Conservation (phyloP, 192 early-diverging fungal genomes). For the Obelidium mucronatum region DNA sequence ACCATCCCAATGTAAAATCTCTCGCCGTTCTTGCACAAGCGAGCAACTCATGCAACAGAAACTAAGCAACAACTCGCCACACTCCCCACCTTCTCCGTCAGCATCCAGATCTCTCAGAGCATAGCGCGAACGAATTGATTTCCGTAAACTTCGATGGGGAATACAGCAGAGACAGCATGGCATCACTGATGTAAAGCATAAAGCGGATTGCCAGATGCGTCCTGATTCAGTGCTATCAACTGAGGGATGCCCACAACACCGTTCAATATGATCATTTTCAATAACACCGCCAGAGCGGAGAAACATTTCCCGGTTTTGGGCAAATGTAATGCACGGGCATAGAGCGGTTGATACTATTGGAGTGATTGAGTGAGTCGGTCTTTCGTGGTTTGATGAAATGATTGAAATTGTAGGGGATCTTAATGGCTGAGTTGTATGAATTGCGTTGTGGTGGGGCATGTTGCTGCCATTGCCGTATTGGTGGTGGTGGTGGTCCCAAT, state of each 20-base stretch:
- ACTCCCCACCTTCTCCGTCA: constrained; percentile 1
- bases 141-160: constrained; percentile 4
- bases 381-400: no score
- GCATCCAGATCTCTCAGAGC: background rate
- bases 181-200: constrained; percentile 4
- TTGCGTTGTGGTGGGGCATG: background rate
- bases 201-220: constrained; percentile 8
- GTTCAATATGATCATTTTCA: background rate
- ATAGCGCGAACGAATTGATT: background rate
- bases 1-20: constrained; percentile 29
- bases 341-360: background rate
- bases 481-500: background rate
- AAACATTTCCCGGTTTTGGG: constrained; percentile 21
- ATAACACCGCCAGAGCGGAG: constrained; percentile 8
- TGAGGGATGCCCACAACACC: background rate
- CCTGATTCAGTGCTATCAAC: background rate
- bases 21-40: constrained; percentile 20
- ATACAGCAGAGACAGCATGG: constrained; percentile 2
- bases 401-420: background rate
- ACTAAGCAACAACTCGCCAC: constrained; percentile 10
- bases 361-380: background rate
- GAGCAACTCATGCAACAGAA: constrained; percentile 5
- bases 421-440: no score
- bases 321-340: constrained; percentile 26
- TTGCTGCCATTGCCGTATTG: background rate